These are phyloP conservation scores for Hypoxylon sp. DNA, from an alignment of 2,329 filamentous ascomycete species.

Conservation along the genomic window DNA sequence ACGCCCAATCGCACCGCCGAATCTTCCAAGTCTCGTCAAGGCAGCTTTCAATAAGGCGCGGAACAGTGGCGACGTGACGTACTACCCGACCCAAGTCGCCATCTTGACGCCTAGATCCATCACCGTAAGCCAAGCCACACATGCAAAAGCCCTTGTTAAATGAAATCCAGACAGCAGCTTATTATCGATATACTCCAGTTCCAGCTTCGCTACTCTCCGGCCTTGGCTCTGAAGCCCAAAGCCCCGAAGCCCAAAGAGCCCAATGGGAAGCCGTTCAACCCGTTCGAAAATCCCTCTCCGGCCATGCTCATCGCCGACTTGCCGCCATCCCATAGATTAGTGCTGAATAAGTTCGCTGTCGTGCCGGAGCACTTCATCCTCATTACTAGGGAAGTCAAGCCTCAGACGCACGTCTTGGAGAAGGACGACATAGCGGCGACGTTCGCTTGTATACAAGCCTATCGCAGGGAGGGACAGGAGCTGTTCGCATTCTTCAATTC, in stretches of 20 bases:
- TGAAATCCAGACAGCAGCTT: constrained; percentile 9
- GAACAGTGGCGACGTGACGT: constrained; percentile 62
- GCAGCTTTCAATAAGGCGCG: constrained; percentile 63
- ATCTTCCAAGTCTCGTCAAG: constrained; percentile 65
- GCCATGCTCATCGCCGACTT: constrained; percentile 68
- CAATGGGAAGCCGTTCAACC: constrained; percentile 65
- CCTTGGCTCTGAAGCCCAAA: constrained; percentile 76
- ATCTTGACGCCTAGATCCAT: constrained; percentile 57
- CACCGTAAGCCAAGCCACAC: constrained; percentile 35
- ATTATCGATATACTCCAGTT: constrained; percentile 63
- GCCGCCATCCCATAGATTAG: constrained; percentile 69
- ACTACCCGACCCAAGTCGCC: constrained; percentile 66
- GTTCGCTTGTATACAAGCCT: constrained; percentile 71
- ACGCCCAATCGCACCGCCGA: constrained; percentile 57
- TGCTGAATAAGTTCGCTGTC: constrained; percentile 82
- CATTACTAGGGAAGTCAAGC: constrained; percentile 71
- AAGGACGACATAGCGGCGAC: constrained; percentile 70
- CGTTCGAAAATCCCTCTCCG: constrained; percentile 71
- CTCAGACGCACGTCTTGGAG: constrained; percentile 74
- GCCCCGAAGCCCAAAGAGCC: constrained; percentile 55
- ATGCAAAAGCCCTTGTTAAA: background rate
- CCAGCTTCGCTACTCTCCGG: constrained; percentile 78
- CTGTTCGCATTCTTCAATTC: constrained; percentile 79
- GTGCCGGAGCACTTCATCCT: constrained; percentile 80
- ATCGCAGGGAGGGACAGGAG: constrained; percentile 54